These are phyloP conservation scores for Pezicula radicicola DNA, from an alignment of 2,329 filamentous ascomycete species.

Conservation along the genomic window DNA sequence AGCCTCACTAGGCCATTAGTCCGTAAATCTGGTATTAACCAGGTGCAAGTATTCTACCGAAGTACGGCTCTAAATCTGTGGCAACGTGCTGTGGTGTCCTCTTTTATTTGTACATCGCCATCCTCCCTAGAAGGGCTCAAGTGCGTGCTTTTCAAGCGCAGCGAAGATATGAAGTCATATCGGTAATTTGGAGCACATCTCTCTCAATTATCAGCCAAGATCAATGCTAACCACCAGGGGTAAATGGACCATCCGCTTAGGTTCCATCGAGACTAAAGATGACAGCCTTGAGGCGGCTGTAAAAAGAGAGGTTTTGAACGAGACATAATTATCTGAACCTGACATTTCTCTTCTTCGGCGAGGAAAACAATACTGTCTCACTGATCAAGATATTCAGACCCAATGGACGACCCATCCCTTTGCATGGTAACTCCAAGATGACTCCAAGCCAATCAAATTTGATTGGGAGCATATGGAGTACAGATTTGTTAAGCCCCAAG, in stretches of 20 bases:
- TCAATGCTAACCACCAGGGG: constrained; percentile 33
- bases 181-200: constrained; percentile 36
- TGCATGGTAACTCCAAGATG: constrained; percentile 47
- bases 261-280: constrained; percentile 54
- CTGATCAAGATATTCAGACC: constrained; percentile 48
- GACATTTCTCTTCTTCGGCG: constrained; percentile 16
- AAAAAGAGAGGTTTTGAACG: constrained; percentile 60
- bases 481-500: constrained; percentile 46
- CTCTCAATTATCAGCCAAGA: neutral
- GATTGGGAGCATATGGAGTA: constrained; percentile 65
- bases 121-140: constrained; percentile 28
- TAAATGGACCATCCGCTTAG: constrained; percentile 60
- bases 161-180: constrained; percentile 57
- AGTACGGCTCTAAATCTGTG: constrained; percentile 7
- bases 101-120: constrained; percentile 35
- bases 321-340: constrained; percentile 49
- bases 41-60: too few relatives aligned
- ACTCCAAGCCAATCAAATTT: constrained; percentile 41
- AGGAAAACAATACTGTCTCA: constrained; percentile 58
- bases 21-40: too few relatives aligned
- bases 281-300: constrained; percentile 51
- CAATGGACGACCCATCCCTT: constrained; percentile 65
- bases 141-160: constrained; percentile 62
- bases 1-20: too few relatives aligned
- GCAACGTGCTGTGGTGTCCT: constrained; percentile 36